phyloP scores from a whole-genome alignment of 2,329 filamentous ascomycete species.

The Periconia sp. region DNA sequence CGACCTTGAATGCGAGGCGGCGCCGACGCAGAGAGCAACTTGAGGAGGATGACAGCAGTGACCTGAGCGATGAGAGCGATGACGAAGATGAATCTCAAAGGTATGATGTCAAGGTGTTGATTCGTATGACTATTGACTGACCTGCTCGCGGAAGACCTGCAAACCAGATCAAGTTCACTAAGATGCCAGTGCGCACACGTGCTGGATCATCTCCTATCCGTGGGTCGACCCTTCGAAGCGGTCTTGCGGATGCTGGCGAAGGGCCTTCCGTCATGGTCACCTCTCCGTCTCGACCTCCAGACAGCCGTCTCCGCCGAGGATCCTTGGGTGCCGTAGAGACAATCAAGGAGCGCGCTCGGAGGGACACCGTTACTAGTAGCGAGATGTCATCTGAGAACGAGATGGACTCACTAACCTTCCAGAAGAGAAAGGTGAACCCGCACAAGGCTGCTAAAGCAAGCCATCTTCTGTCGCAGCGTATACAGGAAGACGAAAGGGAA shows the following conservation, averaged over 20 bases:
- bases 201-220: slow-evolving; percentile 84
- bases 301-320: slow-evolving; percentile 63
- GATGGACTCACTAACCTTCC: slow-evolving; percentile 70
- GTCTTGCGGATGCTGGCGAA: slow-evolving; percentile 59
- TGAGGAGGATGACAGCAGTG: slow-evolving; percentile 85
- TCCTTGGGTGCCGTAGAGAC: slow-evolving; percentile 75
- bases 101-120: too few relatives aligned
- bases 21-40: slow-evolving; percentile 74
- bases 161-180: slow-evolving; percentile 93
- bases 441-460: slow-evolving; percentile 61
- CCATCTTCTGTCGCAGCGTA: slow-evolving; percentile 61
- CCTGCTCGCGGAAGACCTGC: slow-evolving; percentile 60
- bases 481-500: slow-evolving; percentile 54
- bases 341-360: slow-evolving; percentile 70
- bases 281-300: slow-evolving; percentile 59
- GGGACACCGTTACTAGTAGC: slow-evolving; percentile 81
- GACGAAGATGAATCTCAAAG: slow-evolving; percentile 68
- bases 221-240: slow-evolving; percentile 59
- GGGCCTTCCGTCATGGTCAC: slow-evolving; percentile 59
- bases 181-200: slow-evolving; percentile 87
- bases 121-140: not conserved
- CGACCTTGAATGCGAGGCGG: slow-evolving; percentile 67
- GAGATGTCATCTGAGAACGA: slow-evolving; percentile 86
- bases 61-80: slow-evolving; percentile 83
- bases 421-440: slow-evolving; percentile 67